phyloP scores from a whole-genome alignment of 2,329 filamentous ascomycete species.

The Zymoseptoria brevis region DNA sequence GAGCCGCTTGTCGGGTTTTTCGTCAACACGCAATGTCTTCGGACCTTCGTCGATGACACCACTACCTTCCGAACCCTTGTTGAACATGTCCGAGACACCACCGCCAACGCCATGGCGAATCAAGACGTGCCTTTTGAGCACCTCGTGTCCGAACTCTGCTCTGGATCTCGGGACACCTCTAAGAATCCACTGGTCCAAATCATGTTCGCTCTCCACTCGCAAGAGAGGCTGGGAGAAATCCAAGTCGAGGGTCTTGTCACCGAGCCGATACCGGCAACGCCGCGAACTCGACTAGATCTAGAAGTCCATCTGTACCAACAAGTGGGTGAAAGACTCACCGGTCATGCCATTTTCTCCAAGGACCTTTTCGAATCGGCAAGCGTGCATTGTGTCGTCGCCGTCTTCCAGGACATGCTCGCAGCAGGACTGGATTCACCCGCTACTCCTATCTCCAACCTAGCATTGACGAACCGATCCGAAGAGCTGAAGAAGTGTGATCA shows the following conservation, averaged over 20 bases:
- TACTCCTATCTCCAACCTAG: slow-evolving; percentile 1
- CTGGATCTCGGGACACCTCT: slow-evolving; percentile 2
- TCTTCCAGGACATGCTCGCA: slow-evolving; percentile 2
- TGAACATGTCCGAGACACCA: slow-evolving; percentile 2
- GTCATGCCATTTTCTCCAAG: neutral
- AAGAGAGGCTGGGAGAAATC: slow-evolving; percentile 4
- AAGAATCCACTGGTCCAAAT: slow-evolving; percentile 7
- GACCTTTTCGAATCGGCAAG: slow-evolving; percentile 6
- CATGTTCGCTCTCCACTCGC: slow-evolving; percentile 8
- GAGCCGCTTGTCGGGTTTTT: too few relatives aligned
- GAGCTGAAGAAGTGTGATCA: too few relatives aligned
- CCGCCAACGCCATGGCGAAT: slow-evolving; percentile 1
- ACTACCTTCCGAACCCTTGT: slow-evolving; percentile 3
- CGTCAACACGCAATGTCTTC: slow-evolving; percentile 6
- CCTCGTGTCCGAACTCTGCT: slow-evolving; percentile 1
- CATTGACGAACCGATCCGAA: neutral
- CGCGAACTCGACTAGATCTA: slow-evolving; percentile 6
- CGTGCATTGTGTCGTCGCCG: neutral
- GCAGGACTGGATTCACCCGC: slow-evolving; percentile 3
- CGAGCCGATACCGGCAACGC: slow-evolving; percentile 3
- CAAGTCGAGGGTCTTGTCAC: slow-evolving; percentile 3
- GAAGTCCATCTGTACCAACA: slow-evolving; percentile 2
- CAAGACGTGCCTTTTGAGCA: slow-evolving; percentile 7
- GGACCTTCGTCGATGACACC: slow-evolving; percentile 1
- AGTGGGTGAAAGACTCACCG: neutral